Base-by-base conservation (phyloP, 2,329 filamentous ascomycete genomes). In the Apiospora marii region DNA sequence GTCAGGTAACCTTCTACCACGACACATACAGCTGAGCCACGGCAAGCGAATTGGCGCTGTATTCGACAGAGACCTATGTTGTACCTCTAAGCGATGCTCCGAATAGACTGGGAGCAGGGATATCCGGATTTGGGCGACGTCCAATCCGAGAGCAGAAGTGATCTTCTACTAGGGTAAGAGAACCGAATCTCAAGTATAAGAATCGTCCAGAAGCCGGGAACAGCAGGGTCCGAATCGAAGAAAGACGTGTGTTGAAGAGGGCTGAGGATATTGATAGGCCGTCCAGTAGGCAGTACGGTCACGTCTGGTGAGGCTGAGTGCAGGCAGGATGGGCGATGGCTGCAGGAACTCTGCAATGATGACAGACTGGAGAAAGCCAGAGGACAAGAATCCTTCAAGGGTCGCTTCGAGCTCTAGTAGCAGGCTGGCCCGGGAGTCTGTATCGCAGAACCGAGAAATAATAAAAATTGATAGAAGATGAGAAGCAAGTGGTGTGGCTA, bases 401-500 rank as follows among this genome's bases (percentile, higher is more conserved):
- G 34, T 64, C 22, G 58, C 58, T 64, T 64, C 34, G 22, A 64
- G 58, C 14, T 64, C 58, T 41, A 41, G 58, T 34, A 64, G 58
- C 58, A 64, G 58, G 22, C 58, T 41, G 58, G 22, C 10, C 58
- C 58, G 19, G 2, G 34, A 41, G 58, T 64, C 58, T 64, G 58
- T 75, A 72, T 70, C 7, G 53, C 37, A 41, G 43, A 27, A 68
- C 16, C 30, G 51, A 30, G 30, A 51, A 70, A 43, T 27, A 41
- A 70, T 72, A 71, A 74, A 75, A 76, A 76, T 76, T 69, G 34
- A 34, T 75, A 74, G 72, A 73, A 74, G 74, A 77, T 76, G 58
- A 34, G 58, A 77, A 78, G 78, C 79, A 77, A 75, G 77, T 77
- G 75, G 78, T 79, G 79, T 80, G 78, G 79, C 78, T 80, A 79